These are phyloP conservation scores for Colletotrichum brevisporum DNA, from an alignment of 2,329 filamentous ascomycete species.

Conservation along the genomic window DNA sequence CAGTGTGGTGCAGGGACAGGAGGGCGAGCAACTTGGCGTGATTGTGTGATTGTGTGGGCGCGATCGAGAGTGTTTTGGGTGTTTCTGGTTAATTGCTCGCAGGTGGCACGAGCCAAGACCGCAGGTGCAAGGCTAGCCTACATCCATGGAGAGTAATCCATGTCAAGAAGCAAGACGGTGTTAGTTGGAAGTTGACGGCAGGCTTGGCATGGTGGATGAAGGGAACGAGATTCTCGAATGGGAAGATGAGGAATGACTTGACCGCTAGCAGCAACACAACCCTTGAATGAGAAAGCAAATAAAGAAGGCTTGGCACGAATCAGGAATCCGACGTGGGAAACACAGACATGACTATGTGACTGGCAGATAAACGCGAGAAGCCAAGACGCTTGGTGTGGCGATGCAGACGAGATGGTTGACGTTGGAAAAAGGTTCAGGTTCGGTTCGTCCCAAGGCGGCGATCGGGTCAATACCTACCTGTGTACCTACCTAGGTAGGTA, in stretches of 20 bases:
- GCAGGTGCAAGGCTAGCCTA: neutral
- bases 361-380: conserved; percentile 18
- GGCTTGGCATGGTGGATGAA: conserved; percentile 1
- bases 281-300: conserved; percentile 28
- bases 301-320: conserved; percentile 30
- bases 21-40: conserved; percentile 9
- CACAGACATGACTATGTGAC: conserved; percentile 26
- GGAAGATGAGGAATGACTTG: conserved; percentile 14
- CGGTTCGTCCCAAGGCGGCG: conserved; percentile 5
- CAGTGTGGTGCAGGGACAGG: conserved; percentile 1
- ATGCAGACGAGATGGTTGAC: conserved; percentile 17
- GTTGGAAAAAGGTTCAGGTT: conserved; percentile 19
- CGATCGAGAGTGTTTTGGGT: neutral
- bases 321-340: conserved; percentile 27
- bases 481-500: no score
- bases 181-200: conserved; percentile 13
- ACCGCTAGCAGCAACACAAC: conserved; percentile 25
- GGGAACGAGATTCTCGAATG: conserved; percentile 15
- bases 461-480: no score
- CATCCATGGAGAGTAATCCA: no score
- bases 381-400: conserved; percentile 38
- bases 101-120: conserved; percentile 33
- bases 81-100: conserved; percentile 1
- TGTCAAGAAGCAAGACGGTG: neutral
- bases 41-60: conserved; percentile 8